These are phyloP conservation scores for Spergularia azorica DNA, from an alignment of 179 eudicot species.

Conservation along the genomic window DNA sequence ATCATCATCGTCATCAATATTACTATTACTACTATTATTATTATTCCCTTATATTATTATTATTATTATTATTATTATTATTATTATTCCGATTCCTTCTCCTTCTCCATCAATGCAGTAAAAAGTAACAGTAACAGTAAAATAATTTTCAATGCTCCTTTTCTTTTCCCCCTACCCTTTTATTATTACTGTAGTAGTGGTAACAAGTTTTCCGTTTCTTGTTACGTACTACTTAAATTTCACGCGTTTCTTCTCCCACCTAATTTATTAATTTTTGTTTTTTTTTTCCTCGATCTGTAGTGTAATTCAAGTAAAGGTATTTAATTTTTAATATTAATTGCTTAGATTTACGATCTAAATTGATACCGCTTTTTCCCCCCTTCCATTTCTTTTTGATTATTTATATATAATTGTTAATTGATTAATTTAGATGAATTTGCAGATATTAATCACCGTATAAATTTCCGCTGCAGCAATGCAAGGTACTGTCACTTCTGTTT, in stretches of 20 bases:
- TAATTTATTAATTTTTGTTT: constrained; percentile 8
- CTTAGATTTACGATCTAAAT: constrained; percentile 29
- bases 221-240: constrained; percentile 1
- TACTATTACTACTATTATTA: neutral
- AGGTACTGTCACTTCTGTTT: constrained; percentile 28
- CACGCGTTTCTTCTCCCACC: constrained; percentile 12
- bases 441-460: constrained; percentile 22
- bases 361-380: neutral
- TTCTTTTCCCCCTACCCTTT: neutral
- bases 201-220: constrained; percentile 3
- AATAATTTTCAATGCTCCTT: too few relatives aligned
- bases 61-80: neutral
- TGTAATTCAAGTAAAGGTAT: constrained; percentile 36
- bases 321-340: neutral
- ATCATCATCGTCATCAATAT: neutral
- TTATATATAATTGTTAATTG: neutral
- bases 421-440: constrained; percentile 17
- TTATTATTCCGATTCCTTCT: neutral
- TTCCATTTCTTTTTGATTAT: neutral
- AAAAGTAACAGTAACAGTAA: neutral
- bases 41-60: neutral
- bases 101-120: constrained; percentile 11
- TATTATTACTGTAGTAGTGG: neutral
- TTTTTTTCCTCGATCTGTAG: constrained; percentile 17
- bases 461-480: constrained; percentile 29